Evolutionary conservation across 176 grass and related monocot species (phyloP).

Genomic region (Paspalum notatum): DNA sequence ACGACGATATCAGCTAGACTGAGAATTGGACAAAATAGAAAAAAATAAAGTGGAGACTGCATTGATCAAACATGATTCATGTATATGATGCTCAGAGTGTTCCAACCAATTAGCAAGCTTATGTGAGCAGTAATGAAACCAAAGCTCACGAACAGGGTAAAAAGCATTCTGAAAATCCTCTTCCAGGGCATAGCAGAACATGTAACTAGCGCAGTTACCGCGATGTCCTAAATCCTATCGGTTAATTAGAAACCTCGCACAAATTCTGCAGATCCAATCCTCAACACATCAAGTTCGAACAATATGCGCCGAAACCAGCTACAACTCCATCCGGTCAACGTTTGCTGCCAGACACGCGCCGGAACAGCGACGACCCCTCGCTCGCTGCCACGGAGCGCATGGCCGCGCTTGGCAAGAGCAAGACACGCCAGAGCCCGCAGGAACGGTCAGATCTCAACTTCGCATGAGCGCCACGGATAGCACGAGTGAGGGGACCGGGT

Average conservation of each 20-base stretch:
- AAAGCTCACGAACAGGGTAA: background rate
- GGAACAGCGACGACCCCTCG: background rate
- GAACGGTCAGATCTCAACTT: slow-evolving; percentile 21
- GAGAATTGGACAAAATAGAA: background rate
- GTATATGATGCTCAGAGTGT: background rate
- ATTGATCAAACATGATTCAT: background rate
- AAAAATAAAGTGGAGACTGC: background rate
- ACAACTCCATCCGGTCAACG: background rate
- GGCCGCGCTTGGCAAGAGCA: background rate
- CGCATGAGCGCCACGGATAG: background rate
- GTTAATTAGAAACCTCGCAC: background rate
- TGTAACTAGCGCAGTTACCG: background rate
- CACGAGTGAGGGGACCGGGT: background rate
- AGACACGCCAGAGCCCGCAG: background rate
- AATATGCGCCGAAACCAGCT: background rate
- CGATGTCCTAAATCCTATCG: background rate
- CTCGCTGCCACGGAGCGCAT: background rate
- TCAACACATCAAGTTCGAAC: background rate
- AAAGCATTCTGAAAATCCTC: background rate
- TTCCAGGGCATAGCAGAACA: background rate
- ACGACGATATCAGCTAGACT: background rate
- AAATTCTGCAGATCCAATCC: slow-evolving; percentile 23
- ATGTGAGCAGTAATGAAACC: background rate
- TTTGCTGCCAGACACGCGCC: background rate
- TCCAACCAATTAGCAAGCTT: background rate